Evolutionary conservation across 1,284 basidiomycete species (phyloP).

Genomic region (Phellopilus nigrolimitatus): DNA sequence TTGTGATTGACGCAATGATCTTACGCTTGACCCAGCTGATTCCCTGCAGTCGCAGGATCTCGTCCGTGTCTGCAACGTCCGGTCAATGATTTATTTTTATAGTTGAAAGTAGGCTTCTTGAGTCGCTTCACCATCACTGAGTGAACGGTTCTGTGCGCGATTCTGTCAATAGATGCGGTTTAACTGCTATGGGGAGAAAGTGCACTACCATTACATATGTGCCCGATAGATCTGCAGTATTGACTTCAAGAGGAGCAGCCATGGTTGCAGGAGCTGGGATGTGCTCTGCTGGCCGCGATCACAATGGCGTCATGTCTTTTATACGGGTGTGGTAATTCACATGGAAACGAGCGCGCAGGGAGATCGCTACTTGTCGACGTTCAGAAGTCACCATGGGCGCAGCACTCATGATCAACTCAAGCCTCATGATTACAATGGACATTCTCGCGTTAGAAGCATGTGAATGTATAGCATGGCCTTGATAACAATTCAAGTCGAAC

Average conservation of each 20-base stretch:
- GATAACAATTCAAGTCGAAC: too few relatives aligned
- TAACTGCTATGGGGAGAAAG: neutral
- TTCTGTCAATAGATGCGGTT: neutral
- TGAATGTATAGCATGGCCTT: too few relatives aligned
- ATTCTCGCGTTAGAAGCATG: too few relatives aligned
- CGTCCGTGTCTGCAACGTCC: slow-evolving; percentile 35
- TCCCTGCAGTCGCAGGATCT: slow-evolving; percentile 56
- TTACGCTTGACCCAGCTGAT: slow-evolving; percentile 57
- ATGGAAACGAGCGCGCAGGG: too few relatives aligned
- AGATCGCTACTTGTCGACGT: too few relatives aligned
- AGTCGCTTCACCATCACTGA: slow-evolving; percentile 39
- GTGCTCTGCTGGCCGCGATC: too few relatives aligned
- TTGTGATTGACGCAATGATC: slow-evolving; percentile 44
- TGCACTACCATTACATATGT: slow-evolving; percentile 39
- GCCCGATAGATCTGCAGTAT: slow-evolving; percentile 42
- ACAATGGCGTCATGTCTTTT: too few relatives aligned
- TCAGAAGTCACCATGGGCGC: too few relatives aligned
- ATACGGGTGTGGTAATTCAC: too few relatives aligned
- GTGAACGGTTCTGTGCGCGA: slow-evolving; percentile 40
- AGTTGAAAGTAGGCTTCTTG: neutral
- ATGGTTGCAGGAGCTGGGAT: slow-evolving; percentile 28
- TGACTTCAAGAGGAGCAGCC: slow-evolving; percentile 49
- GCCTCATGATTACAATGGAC: too few relatives aligned
- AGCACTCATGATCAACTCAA: too few relatives aligned
- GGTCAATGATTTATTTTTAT: neutral